phyloP scores from a whole-genome alignment of 169 alveolate species.

The Plasmodium knowlesi region DNA sequence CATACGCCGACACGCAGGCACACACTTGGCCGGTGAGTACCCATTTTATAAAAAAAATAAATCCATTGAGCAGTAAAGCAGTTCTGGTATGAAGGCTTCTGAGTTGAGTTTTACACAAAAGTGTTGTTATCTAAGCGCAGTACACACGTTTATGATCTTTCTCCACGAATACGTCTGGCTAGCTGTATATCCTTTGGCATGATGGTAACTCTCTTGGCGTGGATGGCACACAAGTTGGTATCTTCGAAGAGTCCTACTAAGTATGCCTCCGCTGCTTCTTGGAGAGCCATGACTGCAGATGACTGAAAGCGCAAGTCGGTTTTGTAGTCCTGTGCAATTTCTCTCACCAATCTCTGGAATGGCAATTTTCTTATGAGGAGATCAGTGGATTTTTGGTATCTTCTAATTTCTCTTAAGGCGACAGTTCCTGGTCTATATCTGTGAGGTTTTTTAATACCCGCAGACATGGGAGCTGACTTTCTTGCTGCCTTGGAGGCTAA shows the following conservation, averaged over 20 bases:
- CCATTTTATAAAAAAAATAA: slow-evolving; percentile 2
- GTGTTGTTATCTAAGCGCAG: neutral
- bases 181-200: slow-evolving; percentile 99
- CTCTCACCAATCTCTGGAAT: slow-evolving; percentile 98
- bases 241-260: slow-evolving; percentile 99
- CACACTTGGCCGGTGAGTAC: neutral
- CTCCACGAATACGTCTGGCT: slow-evolving; percentile 99
- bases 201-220: slow-evolving; percentile 99
- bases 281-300: slow-evolving; percentile 98
- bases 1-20: neutral
- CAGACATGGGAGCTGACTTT: slow-evolving; percentile 94
- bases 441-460: slow-evolving; percentile 95
- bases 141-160: slow-evolving; percentile 86
- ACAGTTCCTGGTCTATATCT: slow-evolving; percentile 99
- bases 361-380: slow-evolving; percentile 98
- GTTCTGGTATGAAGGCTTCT: neutral
- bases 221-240: slow-evolving; percentile 99
- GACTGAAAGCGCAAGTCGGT: slow-evolving; percentile 98
- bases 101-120: neutral
- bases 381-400: slow-evolving; percentile 97
- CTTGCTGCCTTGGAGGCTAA: slow-evolving; percentile 97
- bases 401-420: slow-evolving; percentile 98
- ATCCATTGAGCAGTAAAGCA: neutral
- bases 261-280: slow-evolving; percentile 99
- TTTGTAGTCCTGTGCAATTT: slow-evolving; percentile 97